Evolutionary conservation across 2,329 filamentous ascomycete species (phyloP), one percentile per base, ranked within the genome.

Genomic region (Didymellaceae sp.): DNA sequence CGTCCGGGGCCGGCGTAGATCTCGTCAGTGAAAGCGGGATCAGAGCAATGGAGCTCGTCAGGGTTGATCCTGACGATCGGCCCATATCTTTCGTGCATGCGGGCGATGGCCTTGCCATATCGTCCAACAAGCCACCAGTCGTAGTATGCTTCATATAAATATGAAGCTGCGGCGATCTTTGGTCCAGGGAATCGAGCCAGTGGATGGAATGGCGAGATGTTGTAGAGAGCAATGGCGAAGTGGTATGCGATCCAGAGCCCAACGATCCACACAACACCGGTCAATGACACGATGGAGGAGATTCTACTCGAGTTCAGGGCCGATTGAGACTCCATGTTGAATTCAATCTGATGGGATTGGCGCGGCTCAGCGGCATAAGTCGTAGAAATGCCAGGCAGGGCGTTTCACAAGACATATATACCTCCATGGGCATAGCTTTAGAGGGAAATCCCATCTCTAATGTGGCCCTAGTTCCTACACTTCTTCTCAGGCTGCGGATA

Each of bases 61-160:
- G 69, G 70, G 17, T 68, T 66, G 53, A 72, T 68, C 26, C 70
- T 63, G 10, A 70, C 45, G n/a, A 67, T 54, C 1, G 65, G 61
- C 2, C 66, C 67, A 46, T 72, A 71, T 47, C 64, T 56, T 42
- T 67, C 54, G 39, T 74, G 71, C 62, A 73, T 66, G 7, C 58
- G 51, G 37, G 66, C 62, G 24, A 74, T 68, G 35, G 66, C 57
- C 43, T 59, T 70, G n/a, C 68, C 59, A 55, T 73, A 74, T 14
- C 62, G 62, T 20, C 70, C 70, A 5, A 60, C 35, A 2, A 59
- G 50, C 55, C 57, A 58, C 55, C 60, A 63, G 28, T 68, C 66
- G 32, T 66, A 62, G 53, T 67, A 68, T 6, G 62, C 62, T 44
- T 68, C 66, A 39, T 68, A 68, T 11, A 60, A 54, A 31, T 61